Base-by-base conservation (phyloP, 768 basidiomycete genomes). In the Kwoniella shandongensis region DNA sequence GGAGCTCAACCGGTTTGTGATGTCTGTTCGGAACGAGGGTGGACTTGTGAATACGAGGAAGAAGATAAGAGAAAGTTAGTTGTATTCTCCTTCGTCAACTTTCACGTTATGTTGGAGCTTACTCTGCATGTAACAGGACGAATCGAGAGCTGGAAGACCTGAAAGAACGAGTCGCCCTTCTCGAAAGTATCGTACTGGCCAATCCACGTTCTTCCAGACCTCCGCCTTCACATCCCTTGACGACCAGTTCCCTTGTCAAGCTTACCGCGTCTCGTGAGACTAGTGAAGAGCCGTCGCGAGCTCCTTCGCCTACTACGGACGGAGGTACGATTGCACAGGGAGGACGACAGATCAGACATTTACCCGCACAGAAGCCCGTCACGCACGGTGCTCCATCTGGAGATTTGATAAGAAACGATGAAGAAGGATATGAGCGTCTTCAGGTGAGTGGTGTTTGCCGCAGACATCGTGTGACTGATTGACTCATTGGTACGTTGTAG, bases 61-160 rank as follows among this genome's bases (percentile, higher is more conserved):
- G 61, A 62, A 32, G 61, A 62, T 42, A 49, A 54, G 25, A 42
- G 61, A 17, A 62, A 58, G 61, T 62, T 17, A 53, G 61, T 30
- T n/a, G n/a, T n/a, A n/a, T n/a, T n/a, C n/a, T n/a, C n/a, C n/a
- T n/a, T n/a, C n/a, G n/a, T n/a, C n/a, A n/a, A n/a, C n/a, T n/a
- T n/a, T n/a, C n/a, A n/a, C n/a, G n/a, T n/a, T n/a, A n/a, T 36
- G 44, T 38, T 23, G 18, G 2, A 17, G 18, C 32, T 36, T 32
- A 20, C 27, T 25, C 23, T 26, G 26, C 17, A 29, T 38, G 49
- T 23, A 13, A 8, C 42, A 62, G 61, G 29, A 62, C 61, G 18
- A 50, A 62, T 38, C 20, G 41, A 7, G 61, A 62, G 35, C 61
- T 62, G 61, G 51, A 54, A 23, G 45, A 54, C n/a, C 23, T 62